These are phyloP conservation scores for Cladophialophora carrionii DNA, from an alignment of 2,329 filamentous ascomycete genomes.

Conservation along the genomic window DNA sequence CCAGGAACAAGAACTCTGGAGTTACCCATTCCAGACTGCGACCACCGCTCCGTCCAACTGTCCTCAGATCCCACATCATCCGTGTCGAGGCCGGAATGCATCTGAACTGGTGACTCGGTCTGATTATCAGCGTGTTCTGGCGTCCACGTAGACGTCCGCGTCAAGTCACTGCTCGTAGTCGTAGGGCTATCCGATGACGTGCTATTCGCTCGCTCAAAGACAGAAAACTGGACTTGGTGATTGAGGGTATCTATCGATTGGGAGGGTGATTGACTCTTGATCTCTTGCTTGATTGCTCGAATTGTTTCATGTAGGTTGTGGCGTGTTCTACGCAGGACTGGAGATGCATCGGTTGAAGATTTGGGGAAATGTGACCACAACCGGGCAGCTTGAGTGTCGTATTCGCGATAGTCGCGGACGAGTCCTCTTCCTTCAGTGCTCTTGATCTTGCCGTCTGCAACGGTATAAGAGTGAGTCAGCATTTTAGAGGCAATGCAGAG, in stretches of 20 bases:
- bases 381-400: constrained; percentile 50
- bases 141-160: constrained; percentile 37
- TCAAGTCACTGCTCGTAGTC: constrained; percentile 35
- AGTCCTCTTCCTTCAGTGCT: constrained; percentile 45
- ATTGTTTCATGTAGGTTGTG: constrained; percentile 43
- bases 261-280: constrained; percentile 48
- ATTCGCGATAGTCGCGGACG: constrained; percentile 54
- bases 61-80: constrained; percentile 28
- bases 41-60: constrained; percentile 29
- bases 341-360: constrained; percentile 39
- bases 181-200: constrained; percentile 50
- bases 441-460: constrained; percentile 48
- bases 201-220: constrained; percentile 54
- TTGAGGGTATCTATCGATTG: constrained; percentile 44
- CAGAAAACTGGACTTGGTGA: constrained; percentile 44
- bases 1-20: constrained; percentile 18
- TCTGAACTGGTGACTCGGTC: constrained; percentile 31
- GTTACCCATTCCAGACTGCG: constrained; percentile 20
- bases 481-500: constrained; percentile 48
- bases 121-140: constrained; percentile 31
- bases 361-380: constrained; percentile 48
- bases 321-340: constrained; percentile 45
- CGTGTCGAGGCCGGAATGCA: constrained; percentile 29
- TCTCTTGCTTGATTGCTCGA: constrained; percentile 47
- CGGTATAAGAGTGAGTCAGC: constrained; percentile 49